Percentiles rank a stretch among this genome's conserved stretches.
Conservation (phyloP, 2,329 filamentous ascomycete genomes). For the Macrophomina phaseolina region DNA sequence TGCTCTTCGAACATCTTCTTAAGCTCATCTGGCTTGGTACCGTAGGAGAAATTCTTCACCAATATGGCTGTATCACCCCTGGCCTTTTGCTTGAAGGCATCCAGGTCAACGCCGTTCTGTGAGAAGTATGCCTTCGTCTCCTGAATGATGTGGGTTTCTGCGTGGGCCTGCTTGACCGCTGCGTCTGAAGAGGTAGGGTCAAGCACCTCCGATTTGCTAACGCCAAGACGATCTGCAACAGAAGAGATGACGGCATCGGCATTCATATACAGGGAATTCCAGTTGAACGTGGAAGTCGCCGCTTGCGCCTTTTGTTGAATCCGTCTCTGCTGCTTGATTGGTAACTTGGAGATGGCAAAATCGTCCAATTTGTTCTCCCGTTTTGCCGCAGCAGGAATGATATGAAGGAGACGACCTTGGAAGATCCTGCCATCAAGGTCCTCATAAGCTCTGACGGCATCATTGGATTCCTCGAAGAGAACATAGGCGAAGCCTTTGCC, state of each 20-base stretch:
- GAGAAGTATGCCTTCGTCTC: constrained; percentile 93
- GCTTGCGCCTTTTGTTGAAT: constrained; percentile 85
- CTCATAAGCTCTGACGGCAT: constrained; percentile 79
- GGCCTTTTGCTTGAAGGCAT: constrained; percentile 84
- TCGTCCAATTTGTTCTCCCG: constrained; percentile 84
- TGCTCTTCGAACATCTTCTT: constrained; percentile 83
- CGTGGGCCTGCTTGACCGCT: constrained; percentile 94
- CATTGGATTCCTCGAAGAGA: constrained; percentile 73
- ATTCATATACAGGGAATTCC: constrained; percentile 99
- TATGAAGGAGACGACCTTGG: constrained; percentile 89
- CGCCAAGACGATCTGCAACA: constrained; percentile 81
- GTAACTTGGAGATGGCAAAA: constrained; percentile 86
- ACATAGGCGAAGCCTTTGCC: constrained; percentile 93
- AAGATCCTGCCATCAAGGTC: constrained; percentile 84
- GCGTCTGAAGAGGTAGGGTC: constrained; percentile 96
- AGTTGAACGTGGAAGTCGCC: constrained; percentile 81
- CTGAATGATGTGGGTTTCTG: constrained; percentile 94
- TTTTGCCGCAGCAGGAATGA: constrained; percentile 83
- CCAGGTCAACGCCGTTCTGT: constrained; percentile 85
- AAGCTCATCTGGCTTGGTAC: constrained; percentile 79
- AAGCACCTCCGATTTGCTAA: constrained; percentile 88
- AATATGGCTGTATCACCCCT: constrained; percentile 87
- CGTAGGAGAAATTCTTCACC: constrained; percentile 93
- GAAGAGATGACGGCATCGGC: constrained; percentile 91
- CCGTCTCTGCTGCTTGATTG: constrained; percentile 91